Base-by-base conservation (phyloP, 2,329 filamentous ascomycete species). In the Didymosphaeria variabile region DNA sequence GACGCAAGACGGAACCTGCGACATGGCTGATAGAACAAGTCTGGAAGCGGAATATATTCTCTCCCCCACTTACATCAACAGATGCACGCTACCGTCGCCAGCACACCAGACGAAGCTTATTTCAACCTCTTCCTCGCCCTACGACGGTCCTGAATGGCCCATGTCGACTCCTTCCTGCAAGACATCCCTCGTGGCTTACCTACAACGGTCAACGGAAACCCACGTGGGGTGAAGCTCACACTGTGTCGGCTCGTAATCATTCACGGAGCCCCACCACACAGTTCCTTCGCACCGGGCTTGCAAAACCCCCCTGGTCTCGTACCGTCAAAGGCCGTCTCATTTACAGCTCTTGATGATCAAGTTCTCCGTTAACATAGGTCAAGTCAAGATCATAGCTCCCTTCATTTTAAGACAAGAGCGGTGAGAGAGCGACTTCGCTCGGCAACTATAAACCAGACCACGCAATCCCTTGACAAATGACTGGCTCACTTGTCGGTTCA, bases 161-260 rank as follows among this genome's bases (percentile, higher is more conserved):
- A 23, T 49, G 23, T 36, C 26, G 55, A 9, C 50, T 34, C 42
- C 5, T n/a, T 34, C 45, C 26, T 55, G 44, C 57, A 49, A 4
- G 31, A 3, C 8, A 46, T 21, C 54, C 52, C 36, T 17, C 26
- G 15, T 17, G 23, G 1, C 15, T n/a, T 46, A 46, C 38, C 38
- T 34, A 17, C 21, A 13, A 26, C 2, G n/a, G 23, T 19, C 29
- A 10, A 45, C 23, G 15, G 29, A n/a, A 23, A 50, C 38, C 19
- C 47, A 57, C 38, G 47, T 49, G 47, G 58, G 53, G 31, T 42
- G 17, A 5, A 49, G 23, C 15, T 31, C n/a, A 53, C 34, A 52
- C 61, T 55, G 55, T 55, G 50, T 58, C 51, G 57, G 62, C 51
- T 32, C 54, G 31, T 21, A 38, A 36, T 2, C 29, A 8, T 36